A percentile compares a stretch with the other conserved stretches of the same genome.
phyloP scores from a whole-genome alignment of 352 stramenopile species.

The Globisporangium perplexum region DNA sequence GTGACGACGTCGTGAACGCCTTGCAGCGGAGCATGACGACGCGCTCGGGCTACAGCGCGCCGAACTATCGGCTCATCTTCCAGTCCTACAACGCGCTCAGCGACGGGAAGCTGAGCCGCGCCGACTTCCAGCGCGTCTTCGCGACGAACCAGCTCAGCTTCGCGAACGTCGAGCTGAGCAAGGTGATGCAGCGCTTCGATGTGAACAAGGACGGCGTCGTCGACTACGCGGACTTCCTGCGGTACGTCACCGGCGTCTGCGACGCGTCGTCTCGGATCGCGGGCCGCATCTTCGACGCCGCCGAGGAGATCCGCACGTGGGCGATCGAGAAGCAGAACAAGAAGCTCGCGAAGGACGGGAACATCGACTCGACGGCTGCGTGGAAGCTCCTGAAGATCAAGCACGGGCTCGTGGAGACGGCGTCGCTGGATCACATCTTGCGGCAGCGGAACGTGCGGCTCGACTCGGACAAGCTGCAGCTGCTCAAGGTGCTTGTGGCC shows the following conservation, averaged over 20 bases:
- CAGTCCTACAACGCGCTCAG: constrained; percentile 67
- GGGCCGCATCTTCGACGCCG: constrained; percentile 44
- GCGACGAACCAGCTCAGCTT: constrained; percentile 65
- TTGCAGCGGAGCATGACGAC: constrained; percentile 69
- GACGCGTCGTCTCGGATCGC: constrained; percentile 52
- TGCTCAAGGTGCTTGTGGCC: constrained; percentile 61
- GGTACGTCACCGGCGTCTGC: constrained; percentile 72
- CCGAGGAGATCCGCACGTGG: constrained; percentile 64
- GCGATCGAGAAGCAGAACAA: constrained; percentile 73
- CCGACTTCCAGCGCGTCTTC: constrained; percentile 71
- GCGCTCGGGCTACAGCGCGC: constrained; percentile 45
- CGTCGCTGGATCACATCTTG: constrained; percentile 56
- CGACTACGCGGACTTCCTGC: constrained; percentile 74
- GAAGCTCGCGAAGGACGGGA: constrained; percentile 69
- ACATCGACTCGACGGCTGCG: constrained; percentile 69
- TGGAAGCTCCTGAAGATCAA: constrained; percentile 67
- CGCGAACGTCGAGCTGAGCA: constrained; percentile 61
- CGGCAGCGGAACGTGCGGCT: constrained; percentile 49
- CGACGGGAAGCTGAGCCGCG: constrained; percentile 57
- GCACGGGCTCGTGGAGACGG: constrained; percentile 40
- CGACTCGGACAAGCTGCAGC: constrained; percentile 39
- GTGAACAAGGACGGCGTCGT: constrained; percentile 71
- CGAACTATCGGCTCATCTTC: constrained; percentile 75
- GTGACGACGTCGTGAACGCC: constrained; percentile 56
- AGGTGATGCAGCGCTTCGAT: constrained; percentile 80